Evolutionary conservation across 768 basidiomycete species (phyloP), one percentile per base, ranked within the genome.

Genomic region (Mycena alexandri): DNA sequence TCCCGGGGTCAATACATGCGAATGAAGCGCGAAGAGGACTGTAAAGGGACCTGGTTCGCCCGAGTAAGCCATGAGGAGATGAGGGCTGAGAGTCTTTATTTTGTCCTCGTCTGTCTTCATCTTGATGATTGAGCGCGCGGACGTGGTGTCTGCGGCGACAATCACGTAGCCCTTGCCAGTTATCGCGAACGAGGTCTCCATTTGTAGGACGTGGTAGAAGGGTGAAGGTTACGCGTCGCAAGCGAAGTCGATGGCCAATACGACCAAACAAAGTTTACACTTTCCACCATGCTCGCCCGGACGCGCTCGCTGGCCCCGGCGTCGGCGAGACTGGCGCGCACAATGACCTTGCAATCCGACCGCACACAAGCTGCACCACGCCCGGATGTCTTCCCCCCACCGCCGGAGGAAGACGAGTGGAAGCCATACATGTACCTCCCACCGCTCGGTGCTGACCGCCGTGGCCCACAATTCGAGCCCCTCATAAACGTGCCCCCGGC

Each of bases 61-160:
- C 70, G 94, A 94, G 79, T 91, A 95, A 0, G 95, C 90, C 95
- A 99, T 97, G 76, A 96, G 86, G 38, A 99, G 83, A 79, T 98
- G 94, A 25, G 95, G 90, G 68, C 94, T 91, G 47, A 99, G 86
- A 24, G 87, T 85, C 80, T 96, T 95, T 84, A 97, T 94, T 84
- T 99, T 98, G 85, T 99, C 96, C 82, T 94, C 93, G 80, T 98
- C 95, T 42, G 86, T 78, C 84, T 99, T 98, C 95, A 99, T 98
- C 82, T 96, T 97, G 77, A 99, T 91, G 80, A 99, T 94, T 36
- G 95, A 98, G 72, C 94, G 87, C 5, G 92, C 89, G 10, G 95
- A 89, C 16, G 90, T 93, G 10, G 92, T 95, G 80, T 99, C 97
- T 12, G 96, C 90, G 2, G 96, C 95, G 73, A 99, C 82, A 69